These are phyloP conservation scores for Hyaloperonospora brassicae DNA, from an alignment of 352 stramenopile genomes.

Conservation along the genomic window DNA sequence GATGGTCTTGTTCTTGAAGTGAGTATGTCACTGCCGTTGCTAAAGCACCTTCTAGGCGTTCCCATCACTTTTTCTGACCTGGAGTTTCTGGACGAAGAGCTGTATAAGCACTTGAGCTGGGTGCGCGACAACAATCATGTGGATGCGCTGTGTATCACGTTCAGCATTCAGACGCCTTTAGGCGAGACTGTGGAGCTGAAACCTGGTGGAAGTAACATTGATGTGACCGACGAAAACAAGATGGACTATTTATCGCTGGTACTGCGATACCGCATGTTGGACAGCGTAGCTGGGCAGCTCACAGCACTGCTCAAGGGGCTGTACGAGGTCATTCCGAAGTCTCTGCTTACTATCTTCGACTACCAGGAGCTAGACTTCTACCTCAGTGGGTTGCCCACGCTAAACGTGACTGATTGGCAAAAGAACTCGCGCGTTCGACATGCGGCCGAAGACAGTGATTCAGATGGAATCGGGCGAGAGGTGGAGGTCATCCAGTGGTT, in stretches of 20 bases:
- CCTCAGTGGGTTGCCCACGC: conserved; percentile 73
- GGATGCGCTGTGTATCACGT: conserved; percentile 66
- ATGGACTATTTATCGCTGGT: conserved; percentile 92
- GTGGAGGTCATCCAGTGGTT: conserved; percentile 85
- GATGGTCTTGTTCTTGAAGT: conserved; percentile 96
- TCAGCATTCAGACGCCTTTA: conserved; percentile 55
- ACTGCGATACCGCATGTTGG: conserved; percentile 89
- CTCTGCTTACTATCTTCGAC: conserved; percentile 85
- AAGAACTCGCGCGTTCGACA: conserved; percentile 56
- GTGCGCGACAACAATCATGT: conserved; percentile 67
- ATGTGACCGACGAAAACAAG: conserved; percentile 93
- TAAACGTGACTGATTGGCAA: conserved; percentile 87
- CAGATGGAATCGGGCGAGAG: conserved; percentile 38
- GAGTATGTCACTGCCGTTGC: conserved; percentile 88
- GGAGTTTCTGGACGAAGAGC: conserved; percentile 75
- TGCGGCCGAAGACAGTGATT: conserved; percentile 38
- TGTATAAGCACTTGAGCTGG: conserved; percentile 67
- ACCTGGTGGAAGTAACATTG: conserved; percentile 77
- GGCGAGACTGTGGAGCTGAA: conserved; percentile 86
- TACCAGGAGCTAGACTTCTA: conserved; percentile 96
- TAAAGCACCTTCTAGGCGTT: conserved; percentile 78
- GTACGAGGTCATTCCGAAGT: conserved; percentile 87
- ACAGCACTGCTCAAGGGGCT: conserved; percentile 87
- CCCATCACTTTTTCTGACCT: conserved; percentile 83
- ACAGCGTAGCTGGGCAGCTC: conserved; percentile 86